phyloP scores from a whole-genome alignment of 139 green algal species.

The Chlorella vulgaris region DNA sequence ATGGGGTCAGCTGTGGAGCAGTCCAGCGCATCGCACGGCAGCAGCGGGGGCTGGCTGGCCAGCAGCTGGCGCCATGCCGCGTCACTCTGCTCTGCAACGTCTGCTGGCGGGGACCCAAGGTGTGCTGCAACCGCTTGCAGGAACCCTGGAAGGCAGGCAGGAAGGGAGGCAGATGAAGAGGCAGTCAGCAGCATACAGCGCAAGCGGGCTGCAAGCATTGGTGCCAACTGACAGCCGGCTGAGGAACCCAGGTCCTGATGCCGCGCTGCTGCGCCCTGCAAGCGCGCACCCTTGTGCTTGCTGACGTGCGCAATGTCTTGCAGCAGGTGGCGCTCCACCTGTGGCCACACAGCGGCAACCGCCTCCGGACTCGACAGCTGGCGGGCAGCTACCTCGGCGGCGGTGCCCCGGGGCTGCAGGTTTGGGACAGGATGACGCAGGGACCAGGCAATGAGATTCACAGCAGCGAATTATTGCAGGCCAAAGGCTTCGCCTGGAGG shows the following conservation, averaged over 20 bases:
- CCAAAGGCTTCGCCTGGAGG: no score
- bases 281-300: conserved; percentile 6
- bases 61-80: conserved; percentile 10
- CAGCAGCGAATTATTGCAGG: no score
- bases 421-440: background rate
- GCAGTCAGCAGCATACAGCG: no score
- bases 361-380: conserved; percentile 1
- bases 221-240: background rate
- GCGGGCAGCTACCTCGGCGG: background rate
- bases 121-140: conserved; percentile 7
- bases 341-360: conserved; percentile 17
- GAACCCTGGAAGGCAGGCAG: conserved; percentile 17
- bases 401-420: background rate
- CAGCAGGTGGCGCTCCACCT: conserved; percentile 22
- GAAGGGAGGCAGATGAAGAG: background rate
- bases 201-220: background rate
- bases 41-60: background rate
- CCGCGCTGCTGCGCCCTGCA: no score
- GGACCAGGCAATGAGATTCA: no score
- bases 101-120: background rate
- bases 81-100: background rate
- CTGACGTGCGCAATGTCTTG: conserved; percentile 4
- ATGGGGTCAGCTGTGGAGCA: background rate
- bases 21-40: background rate
- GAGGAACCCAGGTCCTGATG: no score